Evolutionary conservation across 2,329 filamentous ascomycete genomes (phyloP), one percentile per base, ranked within the genome.

Genomic region (Trichoderma aggressivum): DNA sequence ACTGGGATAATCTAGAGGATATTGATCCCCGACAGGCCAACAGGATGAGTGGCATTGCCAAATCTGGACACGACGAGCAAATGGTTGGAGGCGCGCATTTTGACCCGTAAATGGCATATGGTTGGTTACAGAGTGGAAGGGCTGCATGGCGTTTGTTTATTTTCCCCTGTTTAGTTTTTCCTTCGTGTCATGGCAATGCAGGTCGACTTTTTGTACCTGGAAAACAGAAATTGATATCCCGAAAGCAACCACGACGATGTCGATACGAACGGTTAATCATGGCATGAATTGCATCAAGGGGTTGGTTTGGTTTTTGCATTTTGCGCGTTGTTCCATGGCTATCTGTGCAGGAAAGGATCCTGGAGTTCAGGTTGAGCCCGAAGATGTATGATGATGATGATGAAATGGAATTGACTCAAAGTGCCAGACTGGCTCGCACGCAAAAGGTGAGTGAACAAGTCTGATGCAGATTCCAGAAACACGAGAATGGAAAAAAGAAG

Each of bases 1-100:
- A 88, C 72, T 89, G 87, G 87, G 87, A 90, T 73, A 88, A 88
- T 74, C 75, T 88, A 70, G 83, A 87, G 72, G 88, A 89, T 73
- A 78, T 85, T 70, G 86, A 88, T 74, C 81, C 81, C 60, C 82
- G 83, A 74, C 86, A 82, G 76, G 79, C 81, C 53, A 89, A 89
- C 76, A 84, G 88, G 65, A 91, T 91, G 89, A 91, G 88, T 77
- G 89, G 89, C 58, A 86, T 90, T 73, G 84, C 88, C 64, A 87
- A 85, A 78, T 83, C 83, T 67, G 84, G 83, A 71, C 84, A 88
- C 74, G 90, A 91, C 72, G 88, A 90, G 77, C 85, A 89, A 73
- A 88, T 90, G 84, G 88, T 92, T 76, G 87, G 86, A 74, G 84
- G 84, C 71, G 85, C 86, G 62, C 86, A 90, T 71, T 91, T 92